These are phyloP conservation scores for Eremochloa ophiuroides DNA, from an alignment of 176 grass and related monocot species.

Conservation along the genomic window DNA sequence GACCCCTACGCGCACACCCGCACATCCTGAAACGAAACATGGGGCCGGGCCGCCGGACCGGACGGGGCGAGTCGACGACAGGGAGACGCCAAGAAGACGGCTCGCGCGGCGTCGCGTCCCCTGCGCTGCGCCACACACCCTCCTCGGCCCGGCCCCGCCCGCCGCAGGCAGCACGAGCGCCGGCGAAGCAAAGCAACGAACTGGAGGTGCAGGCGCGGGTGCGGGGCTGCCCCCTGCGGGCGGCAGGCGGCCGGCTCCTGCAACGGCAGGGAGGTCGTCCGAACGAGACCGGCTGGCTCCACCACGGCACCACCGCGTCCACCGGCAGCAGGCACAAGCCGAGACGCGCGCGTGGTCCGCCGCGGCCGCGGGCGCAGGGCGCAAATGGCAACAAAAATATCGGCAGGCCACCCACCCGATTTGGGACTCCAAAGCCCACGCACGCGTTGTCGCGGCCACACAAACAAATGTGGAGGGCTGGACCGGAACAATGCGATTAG, in stretches of 20 bases:
- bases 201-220: too few species aligned
- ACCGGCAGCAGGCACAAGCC: not conserved
- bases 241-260: not conserved
- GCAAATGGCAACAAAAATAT: conserved; percentile 25
- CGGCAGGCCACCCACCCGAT: not conserved
- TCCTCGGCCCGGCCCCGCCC: not conserved
- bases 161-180: not conserved
- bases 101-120: not conserved
- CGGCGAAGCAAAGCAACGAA: not conserved
- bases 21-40: not conserved
- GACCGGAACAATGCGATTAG: not conserved
- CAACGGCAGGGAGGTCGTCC: too few species aligned
- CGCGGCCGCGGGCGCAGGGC: conserved; percentile 15
- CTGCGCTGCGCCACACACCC: not conserved
- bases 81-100: conserved; percentile 23
- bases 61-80: not conserved
- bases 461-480: not conserved
- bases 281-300: not conserved
- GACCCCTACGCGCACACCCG: not conserved
- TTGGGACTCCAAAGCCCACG: not conserved
- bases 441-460: not conserved
- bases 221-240: too few species aligned
- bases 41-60: not conserved
- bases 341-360: not conserved
- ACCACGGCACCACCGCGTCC: conserved; percentile 1